Evolutionary conservation across 495 filamentous ascomycete species (phyloP).

Genomic region (Aspergillus cristatus): DNA sequence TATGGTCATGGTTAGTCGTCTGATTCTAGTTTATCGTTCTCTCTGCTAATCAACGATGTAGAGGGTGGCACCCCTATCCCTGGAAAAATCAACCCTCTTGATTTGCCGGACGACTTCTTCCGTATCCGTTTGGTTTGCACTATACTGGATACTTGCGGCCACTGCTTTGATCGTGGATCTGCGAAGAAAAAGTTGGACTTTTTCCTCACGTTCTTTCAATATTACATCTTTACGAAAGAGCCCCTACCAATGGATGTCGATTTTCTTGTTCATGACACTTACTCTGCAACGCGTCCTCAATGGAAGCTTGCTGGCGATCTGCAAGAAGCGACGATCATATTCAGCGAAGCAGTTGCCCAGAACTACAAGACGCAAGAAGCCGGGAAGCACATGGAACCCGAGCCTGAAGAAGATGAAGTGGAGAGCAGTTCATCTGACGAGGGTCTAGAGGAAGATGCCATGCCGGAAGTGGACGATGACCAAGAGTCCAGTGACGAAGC

Average conservation of each 20-base stretch:
- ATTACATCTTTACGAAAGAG: constrained; percentile 93
- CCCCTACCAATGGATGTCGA: constrained; percentile 93
- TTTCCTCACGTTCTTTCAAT: constrained; percentile 92
- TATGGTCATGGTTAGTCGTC: constrained; percentile 65
- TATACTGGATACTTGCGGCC: constrained; percentile 87
- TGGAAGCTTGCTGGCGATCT: constrained; percentile 78
- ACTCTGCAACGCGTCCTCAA: constrained; percentile 70
- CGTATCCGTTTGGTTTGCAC: constrained; percentile 82
- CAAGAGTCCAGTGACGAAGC: constrained; percentile 51
- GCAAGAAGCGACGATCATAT: constrained; percentile 75
- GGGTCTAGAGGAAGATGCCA: constrained; percentile 46
- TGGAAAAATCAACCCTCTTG: constrained; percentile 62
- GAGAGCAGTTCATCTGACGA: constrained; percentile 58
- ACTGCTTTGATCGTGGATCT: constrained; percentile 88
- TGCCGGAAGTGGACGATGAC: constrained; percentile 49
- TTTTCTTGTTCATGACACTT: constrained; percentile 92
- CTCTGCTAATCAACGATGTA: constrained; percentile 9
- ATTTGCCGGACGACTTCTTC: constrained; percentile 93
- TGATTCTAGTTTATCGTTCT: neutral
- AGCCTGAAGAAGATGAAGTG: constrained; percentile 52
- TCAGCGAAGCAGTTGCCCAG: constrained; percentile 77
- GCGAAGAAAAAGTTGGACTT: constrained; percentile 97
- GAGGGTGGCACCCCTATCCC: constrained; percentile 73
- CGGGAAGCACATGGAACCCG: constrained; percentile 49
- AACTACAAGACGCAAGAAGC: constrained; percentile 73